Percentiles rank a stretch among this genome's conserved stretches.
phyloP scores from a whole-genome alignment of 306 rosid species.

The Pachyrhizus erosus region DNA sequence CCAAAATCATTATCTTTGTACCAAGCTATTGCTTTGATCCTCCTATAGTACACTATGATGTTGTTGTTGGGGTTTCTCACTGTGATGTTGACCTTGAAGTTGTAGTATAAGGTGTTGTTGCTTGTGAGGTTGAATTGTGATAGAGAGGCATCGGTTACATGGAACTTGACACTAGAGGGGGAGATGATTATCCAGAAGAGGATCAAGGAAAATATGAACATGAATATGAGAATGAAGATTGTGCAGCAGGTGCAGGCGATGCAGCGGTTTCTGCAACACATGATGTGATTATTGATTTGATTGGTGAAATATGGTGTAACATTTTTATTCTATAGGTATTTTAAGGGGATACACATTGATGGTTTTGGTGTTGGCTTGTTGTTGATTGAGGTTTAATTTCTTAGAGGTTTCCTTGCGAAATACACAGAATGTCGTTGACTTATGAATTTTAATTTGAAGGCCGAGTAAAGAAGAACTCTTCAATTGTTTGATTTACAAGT shows the following conservation, averaged over 20 bases:
- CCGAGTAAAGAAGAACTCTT: too few species aligned
- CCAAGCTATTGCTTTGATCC: slow-evolving; percentile 35
- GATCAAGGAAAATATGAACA: not conserved
- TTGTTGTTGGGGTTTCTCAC: slow-evolving; percentile 45
- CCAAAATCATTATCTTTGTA: slow-evolving; percentile 38
- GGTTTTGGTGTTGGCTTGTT: too few species aligned
- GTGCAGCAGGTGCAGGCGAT: not conserved
- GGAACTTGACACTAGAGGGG: slow-evolving; percentile 41
- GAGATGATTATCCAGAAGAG: slow-evolving; percentile 13
- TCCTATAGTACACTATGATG: slow-evolving; percentile 34
- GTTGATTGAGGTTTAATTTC: too few species aligned
- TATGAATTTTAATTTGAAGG: too few species aligned
- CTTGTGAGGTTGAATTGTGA: slow-evolving; percentile 46
- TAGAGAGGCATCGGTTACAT: slow-evolving; percentile 40
- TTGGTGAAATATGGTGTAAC: not conserved
- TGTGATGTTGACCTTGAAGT: slow-evolving; percentile 43
- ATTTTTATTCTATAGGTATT: not conserved
- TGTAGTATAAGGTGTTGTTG: slow-evolving; percentile 42
- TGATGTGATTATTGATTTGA: not conserved
- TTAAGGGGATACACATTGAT: too few species aligned
- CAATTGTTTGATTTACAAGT: too few species aligned
- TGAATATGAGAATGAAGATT: not conserved
- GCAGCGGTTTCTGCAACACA: not conserved
- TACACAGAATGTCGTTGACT: too few species aligned
- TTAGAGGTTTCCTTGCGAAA: too few species aligned